Percentiles rank a stretch among this genome's conserved stretches.
These are phyloP conservation scores for Marasmius fiardii DNA, from an alignment of 1,284 basidiomycete species.

Conservation along the genomic window DNA sequence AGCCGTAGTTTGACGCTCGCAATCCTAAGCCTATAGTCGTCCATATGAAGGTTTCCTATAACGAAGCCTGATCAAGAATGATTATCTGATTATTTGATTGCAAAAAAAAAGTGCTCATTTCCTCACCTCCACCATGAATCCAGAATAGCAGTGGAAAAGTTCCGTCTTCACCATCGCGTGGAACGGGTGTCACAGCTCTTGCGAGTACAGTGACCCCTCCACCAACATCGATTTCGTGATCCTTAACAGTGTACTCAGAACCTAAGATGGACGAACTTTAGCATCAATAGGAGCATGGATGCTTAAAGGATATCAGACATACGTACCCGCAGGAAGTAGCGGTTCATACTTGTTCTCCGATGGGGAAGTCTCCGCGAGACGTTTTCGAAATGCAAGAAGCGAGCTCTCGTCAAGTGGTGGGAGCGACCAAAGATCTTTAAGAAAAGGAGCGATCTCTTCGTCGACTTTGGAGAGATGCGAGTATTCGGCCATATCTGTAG, in stretches of 20 bases:
- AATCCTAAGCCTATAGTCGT: not conserved
- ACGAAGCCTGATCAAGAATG: not conserved
- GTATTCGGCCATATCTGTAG: not conserved
- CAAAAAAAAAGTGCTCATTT: not conserved
- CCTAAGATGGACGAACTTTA: not conserved
- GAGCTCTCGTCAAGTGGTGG: not conserved
- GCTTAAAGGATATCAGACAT: too few species aligned
- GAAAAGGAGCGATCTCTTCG: not conserved
- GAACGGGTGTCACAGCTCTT: not conserved
- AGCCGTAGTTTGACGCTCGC: conserved; percentile 3
- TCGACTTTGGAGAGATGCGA: not conserved
- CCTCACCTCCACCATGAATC: conserved; percentile 14
- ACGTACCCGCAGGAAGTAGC: not conserved
- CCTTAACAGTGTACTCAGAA: conserved; percentile 1
- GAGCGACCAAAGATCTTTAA: not conserved
- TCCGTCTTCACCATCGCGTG: not conserved
- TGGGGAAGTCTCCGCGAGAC: not conserved
- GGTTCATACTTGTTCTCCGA: not conserved
- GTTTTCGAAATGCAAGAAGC: not conserved
- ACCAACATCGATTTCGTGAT: not conserved
- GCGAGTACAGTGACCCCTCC: conserved; percentile 4
- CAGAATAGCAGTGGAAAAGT: conserved; percentile 14
- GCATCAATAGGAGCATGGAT: too few species aligned
- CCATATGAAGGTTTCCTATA: not conserved
- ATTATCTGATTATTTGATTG: too few species aligned